Percentiles rank a stretch among this genome's conserved stretches.
These are phyloP conservation scores for Lepiota venenata DNA, from an alignment of 768 basidiomycete species.

Conservation along the genomic window DNA sequence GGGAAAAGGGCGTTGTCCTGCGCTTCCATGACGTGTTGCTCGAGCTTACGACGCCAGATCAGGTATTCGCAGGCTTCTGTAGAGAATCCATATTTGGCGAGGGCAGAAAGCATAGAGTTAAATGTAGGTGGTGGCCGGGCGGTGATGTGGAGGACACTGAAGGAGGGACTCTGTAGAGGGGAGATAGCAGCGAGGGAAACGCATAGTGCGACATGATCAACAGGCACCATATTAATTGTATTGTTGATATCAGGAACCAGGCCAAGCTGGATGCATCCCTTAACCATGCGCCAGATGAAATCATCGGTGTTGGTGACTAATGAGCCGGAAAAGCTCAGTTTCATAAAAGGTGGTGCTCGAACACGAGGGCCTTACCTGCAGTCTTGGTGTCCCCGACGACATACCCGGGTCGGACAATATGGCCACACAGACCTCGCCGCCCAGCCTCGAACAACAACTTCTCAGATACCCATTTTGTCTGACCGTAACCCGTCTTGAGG, in stretches of 20 bases:
- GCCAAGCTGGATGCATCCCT: constrained; percentile 98
- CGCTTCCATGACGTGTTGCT: constrained; percentile 90
- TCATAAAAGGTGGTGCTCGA: no score
- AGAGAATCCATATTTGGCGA: constrained; percentile 77
- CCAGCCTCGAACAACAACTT: constrained; percentile 92
- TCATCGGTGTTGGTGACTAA: constrained; percentile 98
- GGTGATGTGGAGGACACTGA: constrained; percentile 78
- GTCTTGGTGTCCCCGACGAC: constrained; percentile 89
- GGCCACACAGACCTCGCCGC: constrained; percentile 75
- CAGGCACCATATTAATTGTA: constrained; percentile 96
- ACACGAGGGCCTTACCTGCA: constrained; percentile 57
- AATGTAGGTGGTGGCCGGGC: constrained; percentile 86
- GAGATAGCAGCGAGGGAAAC: constrained; percentile 69
- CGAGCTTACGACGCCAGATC: constrained; percentile 86
- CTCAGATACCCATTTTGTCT: constrained; percentile 98
- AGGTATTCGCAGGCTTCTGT: constrained; percentile 84
- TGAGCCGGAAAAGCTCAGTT: constrained; percentile 1
- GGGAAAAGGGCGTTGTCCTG: constrained; percentile 99
- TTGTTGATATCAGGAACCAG: constrained; percentile 97
- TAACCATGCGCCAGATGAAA: constrained; percentile 97
- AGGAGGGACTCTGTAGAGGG: constrained; percentile 40
- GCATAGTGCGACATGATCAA: constrained; percentile 91
- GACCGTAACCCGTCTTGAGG: constrained; percentile 92
- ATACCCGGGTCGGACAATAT: constrained; percentile 92
- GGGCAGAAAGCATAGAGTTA: constrained; percentile 76